Evolutionary conservation across 2,329 filamentous ascomycete species (phyloP).

Genomic region (Penicillium hesseltinei): DNA sequence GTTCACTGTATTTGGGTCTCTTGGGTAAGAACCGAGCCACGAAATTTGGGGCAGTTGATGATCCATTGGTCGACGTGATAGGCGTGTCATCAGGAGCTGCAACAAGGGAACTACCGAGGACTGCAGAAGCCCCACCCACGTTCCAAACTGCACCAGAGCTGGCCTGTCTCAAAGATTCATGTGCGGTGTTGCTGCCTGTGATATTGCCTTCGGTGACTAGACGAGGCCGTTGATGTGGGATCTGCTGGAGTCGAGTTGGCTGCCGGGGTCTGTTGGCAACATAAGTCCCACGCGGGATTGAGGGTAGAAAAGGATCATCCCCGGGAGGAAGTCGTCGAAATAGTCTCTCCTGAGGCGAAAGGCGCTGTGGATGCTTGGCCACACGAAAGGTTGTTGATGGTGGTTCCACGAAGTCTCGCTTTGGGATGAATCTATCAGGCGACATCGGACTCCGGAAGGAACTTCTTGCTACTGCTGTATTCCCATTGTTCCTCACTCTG

Average conservation of each 20-base stretch:
- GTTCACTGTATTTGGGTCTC: slow-evolving; percentile 56
- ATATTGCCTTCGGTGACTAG: slow-evolving; percentile 31
- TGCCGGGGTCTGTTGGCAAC: slow-evolving; percentile 13
- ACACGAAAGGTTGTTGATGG: slow-evolving; percentile 53
- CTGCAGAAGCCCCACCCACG: slow-evolving; percentile 67
- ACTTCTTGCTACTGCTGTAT: slow-evolving; percentile 9
- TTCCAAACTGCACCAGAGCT: slow-evolving; percentile 74
- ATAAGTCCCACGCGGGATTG: slow-evolving; percentile 28
- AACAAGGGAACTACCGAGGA: slow-evolving; percentile 44
- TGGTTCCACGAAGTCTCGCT: slow-evolving; percentile 42
- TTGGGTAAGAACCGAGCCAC: slow-evolving; percentile 56
- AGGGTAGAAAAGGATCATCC: slow-evolving; percentile 55
- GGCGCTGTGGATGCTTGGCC: slow-evolving; percentile 48
- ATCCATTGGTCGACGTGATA: slow-evolving; percentile 65
- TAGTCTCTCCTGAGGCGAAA: slow-evolving; percentile 49
- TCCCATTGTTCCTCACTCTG: slow-evolving; percentile 17
- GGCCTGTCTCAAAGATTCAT: slow-evolving; percentile 46
- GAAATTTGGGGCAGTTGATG: slow-evolving; percentile 68
- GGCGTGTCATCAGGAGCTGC: slow-evolving; percentile 62
- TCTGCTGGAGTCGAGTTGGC: slow-evolving; percentile 16
- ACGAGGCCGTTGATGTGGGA: slow-evolving; percentile 35
- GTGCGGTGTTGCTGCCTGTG: slow-evolving; percentile 11
- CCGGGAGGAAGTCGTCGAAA: slow-evolving; percentile 44
- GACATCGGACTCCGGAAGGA: slow-evolving; percentile 29
- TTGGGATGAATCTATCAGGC: slow-evolving; percentile 60